phyloP scores from a whole-genome alignment of 164 flowering plant species.

The Hamamelis virginiana region DNA sequence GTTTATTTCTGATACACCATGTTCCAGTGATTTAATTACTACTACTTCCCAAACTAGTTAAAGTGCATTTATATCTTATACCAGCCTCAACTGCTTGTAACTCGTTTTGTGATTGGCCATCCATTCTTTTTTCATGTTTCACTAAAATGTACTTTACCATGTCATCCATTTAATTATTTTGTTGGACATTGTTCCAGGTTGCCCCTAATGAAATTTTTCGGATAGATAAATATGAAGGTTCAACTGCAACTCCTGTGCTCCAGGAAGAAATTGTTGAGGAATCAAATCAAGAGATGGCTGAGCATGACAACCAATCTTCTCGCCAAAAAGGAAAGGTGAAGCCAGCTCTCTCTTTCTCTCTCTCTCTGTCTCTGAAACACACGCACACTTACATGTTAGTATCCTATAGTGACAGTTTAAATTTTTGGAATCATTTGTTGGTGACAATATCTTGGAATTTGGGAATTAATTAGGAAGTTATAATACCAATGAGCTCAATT shows the following conservation, averaged over 20 bases:
- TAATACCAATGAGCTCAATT: too few relatives aligned
- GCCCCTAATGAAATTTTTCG: conserved; percentile 64
- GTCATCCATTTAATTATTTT: conserved; percentile 5
- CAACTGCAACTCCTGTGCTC: conserved; percentile 25
- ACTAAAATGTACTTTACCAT: neutral
- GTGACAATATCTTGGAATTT: too few relatives aligned
- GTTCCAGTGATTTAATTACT: neutral
- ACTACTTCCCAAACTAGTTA: neutral
- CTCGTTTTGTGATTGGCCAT: neutral
- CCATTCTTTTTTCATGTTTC: neutral
- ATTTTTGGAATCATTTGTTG: too few relatives aligned
- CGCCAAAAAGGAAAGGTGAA: conserved; percentile 42
- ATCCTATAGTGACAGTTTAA: too few relatives aligned
- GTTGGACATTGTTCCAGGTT: conserved; percentile 47
- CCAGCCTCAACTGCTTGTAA: neutral
- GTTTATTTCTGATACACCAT: neutral
- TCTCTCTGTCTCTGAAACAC: conserved; percentile 8
- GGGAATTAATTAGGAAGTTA: too few relatives aligned
- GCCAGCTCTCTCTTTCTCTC: conserved; percentile 8
- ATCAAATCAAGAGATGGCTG: conserved; percentile 24
- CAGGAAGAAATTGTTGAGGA: conserved; percentile 41
- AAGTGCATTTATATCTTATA: neutral
- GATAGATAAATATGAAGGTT: conserved; percentile 54
- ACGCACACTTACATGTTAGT: neutral
- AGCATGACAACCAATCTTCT: conserved; percentile 30